Base-by-base conservation (phyloP, 768 basidiomycete genomes). In the Agaricus bisporus region DNA sequence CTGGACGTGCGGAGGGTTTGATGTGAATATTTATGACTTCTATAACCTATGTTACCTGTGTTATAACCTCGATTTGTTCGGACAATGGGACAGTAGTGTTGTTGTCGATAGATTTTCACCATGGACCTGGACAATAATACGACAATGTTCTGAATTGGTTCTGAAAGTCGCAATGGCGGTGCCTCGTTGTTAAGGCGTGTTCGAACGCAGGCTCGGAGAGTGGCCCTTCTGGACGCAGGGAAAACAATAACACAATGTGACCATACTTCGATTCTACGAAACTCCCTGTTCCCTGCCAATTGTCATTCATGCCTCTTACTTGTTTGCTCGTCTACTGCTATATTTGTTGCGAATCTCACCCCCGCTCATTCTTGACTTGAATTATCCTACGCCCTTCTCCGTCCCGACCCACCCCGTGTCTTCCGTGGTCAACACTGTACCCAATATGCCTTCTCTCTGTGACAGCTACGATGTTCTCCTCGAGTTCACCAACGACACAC, bases 401-500 rank as follows among this genome's bases (percentile, higher is more conserved):
- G 55, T 53, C 43, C 35, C 39, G 41, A 60, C 56, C 58, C 54
- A 57, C 50, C 56, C 50, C 60, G 55, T 59, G 52, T 52, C 41
- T 60, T 57, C 49, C 51, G 25, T 52, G 43, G 57, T 17, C 39
- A 11, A 38, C 50, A 43, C 45, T 49, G 25, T 54, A 41, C 26
- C 36, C 38, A 25, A 25, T 9, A 86, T 87, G 85, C 85, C 85
- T 55, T 77, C 75, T 26, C 69, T 74, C 59, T 72, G 80, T 12
- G 76, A 83, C 65, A 65, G 63, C 56, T 86, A 83, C 69, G 85
- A 85, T 61, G 76, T 86, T 63, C 72, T 80, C 51, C 79, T 87
- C 64, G 81, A 83, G 64, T 77, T 88, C 65, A 78, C 77, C 47
- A 88, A 87, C 65, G 85, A 87, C 60, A 85, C 82, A 14, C 78